Evolutionary conservation across 148 eudicot species (phyloP).

Genomic region (Rhododendron ferrugineum): DNA sequence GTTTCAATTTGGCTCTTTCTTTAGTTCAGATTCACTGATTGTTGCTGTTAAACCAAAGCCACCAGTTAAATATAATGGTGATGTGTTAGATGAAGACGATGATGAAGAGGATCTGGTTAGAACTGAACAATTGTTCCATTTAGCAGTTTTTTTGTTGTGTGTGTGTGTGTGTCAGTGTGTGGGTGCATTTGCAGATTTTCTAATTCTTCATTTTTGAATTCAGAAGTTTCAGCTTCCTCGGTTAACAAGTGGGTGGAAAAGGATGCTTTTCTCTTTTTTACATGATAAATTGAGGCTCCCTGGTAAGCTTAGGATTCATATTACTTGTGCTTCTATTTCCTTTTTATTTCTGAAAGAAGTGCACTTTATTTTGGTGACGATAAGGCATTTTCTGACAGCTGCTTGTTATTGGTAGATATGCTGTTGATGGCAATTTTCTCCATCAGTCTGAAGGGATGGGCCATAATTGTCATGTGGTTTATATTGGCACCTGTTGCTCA

Average conservation of each 20-base stretch:
- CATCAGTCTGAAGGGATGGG: conserved; percentile 78
- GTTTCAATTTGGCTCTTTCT: neutral
- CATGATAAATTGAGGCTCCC: conserved; percentile 68
- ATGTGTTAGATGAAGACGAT: conserved; percentile 53
- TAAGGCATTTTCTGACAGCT: conserved; percentile 11
- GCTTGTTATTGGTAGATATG: conserved; percentile 53
- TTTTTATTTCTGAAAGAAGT: neutral
- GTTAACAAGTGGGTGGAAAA: conserved; percentile 61
- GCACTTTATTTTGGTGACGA: neutral
- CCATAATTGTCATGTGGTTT: conserved; percentile 63
- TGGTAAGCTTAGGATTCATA: conserved; percentile 42
- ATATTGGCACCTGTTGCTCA: conserved; percentile 90
- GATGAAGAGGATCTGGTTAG: conserved; percentile 77
- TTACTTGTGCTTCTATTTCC: neutral
- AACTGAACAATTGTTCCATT: conserved; percentile 3
- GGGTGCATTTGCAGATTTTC: neutral
- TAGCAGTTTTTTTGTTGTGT: neutral
- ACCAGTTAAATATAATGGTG: conserved; percentile 51
- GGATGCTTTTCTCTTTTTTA: conserved; percentile 50
- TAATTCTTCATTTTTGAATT: conserved; percentile 14
- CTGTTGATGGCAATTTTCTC: conserved; percentile 87
- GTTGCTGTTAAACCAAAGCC: conserved; percentile 82
- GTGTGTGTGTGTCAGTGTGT: neutral
- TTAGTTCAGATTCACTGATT: conserved; percentile 57
- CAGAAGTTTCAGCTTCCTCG: conserved; percentile 81